phyloP scores from a whole-genome alignment of 768 basidiomycete species.

The Kwoniella sp. region DNA sequence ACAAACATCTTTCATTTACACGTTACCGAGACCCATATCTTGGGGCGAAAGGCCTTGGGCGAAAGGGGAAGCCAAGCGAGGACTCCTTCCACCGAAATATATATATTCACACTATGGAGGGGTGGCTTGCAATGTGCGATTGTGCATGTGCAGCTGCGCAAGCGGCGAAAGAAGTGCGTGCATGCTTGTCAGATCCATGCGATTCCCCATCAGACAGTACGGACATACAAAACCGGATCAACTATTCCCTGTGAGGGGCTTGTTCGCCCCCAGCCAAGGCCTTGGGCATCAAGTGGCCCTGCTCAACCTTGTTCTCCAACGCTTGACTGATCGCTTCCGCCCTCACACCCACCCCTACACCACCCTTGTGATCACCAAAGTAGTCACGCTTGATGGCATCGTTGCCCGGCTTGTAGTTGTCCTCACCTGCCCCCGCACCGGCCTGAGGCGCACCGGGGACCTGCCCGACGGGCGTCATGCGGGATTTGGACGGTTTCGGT shows the following conservation, averaged over 20 bases:
- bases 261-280: slow-evolving; percentile 3
- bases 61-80: too few relatives aligned
- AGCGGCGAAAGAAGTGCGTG: too few relatives aligned
- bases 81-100: too few relatives aligned
- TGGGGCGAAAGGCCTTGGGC: too few relatives aligned
- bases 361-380: slow-evolving; percentile 26
- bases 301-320: slow-evolving; percentile 16
- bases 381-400: slow-evolving; percentile 28
- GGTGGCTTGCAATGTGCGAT: too few relatives aligned
- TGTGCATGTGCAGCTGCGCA: too few relatives aligned
- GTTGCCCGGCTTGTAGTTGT: not conserved
- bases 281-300: slow-evolving; percentile 29
- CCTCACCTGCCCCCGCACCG: not conserved
- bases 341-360: slow-evolving; percentile 10
- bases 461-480: not conserved
- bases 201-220: too few relatives aligned
- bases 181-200: too few relatives aligned
- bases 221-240: too few relatives aligned
- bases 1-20: not conserved
- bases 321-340: slow-evolving; percentile 13
- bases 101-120: too few relatives aligned
- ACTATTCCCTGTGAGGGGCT: too few relatives aligned
- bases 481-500: slow-evolving; percentile 50
- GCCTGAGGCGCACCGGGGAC: not conserved
- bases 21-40: not conserved